Conservation (phyloP, 176 grass and related monocot genomes). For the Dendrocalamus sinicus region DNA sequence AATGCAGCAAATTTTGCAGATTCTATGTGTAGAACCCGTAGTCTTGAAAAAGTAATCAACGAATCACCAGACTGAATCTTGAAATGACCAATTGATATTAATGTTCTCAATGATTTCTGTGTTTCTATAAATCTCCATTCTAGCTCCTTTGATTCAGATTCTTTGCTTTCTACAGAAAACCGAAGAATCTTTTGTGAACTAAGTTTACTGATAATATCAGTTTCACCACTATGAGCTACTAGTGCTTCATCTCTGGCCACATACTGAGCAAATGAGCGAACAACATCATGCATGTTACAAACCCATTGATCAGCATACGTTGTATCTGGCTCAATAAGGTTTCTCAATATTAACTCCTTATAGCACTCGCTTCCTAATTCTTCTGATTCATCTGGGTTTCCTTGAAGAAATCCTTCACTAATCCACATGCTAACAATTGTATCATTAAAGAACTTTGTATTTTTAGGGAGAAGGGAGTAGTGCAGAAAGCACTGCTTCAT, state of each 20-base stretch:
- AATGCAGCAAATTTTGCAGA: neutral
- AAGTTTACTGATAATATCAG: neutral
- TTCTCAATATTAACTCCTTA: no score
- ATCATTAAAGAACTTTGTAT: fast-evolving
- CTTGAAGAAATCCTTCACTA: conserved; percentile 12
- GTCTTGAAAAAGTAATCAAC: no score
- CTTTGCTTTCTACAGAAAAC: neutral
- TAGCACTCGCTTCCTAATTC: no score
- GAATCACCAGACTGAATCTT: no score
- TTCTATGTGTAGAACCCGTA: no score
- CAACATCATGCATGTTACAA: no score
- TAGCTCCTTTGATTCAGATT: neutral
- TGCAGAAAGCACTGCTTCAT: conserved; percentile 51
- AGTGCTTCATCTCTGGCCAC: neutral
- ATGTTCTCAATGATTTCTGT: no score
- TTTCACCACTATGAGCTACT: neutral
- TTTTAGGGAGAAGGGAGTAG: conserved; percentile 50
- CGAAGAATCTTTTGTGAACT: neutral
- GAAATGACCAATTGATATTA: no score
- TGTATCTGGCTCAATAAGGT: no score
- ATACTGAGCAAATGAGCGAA: no score
- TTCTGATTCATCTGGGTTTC: no score
- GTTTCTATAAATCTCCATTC: neutral
- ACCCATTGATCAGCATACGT: no score
- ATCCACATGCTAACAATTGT: conserved; percentile 39